Evolutionary conservation across 1,139 yeast genomes (phyloP), one percentile per base, ranked within the genome.

Genomic region (Pichiaceae sp.): DNA sequence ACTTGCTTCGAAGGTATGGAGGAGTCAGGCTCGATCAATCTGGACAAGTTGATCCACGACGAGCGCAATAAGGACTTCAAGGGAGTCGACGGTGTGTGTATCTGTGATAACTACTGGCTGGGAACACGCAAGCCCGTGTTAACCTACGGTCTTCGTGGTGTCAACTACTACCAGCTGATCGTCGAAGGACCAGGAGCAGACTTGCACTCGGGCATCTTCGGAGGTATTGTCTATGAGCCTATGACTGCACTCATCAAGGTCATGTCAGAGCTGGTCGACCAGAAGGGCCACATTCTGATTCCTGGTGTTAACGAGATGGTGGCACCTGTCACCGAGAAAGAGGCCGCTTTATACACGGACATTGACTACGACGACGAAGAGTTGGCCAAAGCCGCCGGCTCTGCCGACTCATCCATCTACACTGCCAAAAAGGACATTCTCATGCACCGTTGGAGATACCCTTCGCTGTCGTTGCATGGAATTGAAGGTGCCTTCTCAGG

Each of bases 1-100:
- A 82, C 84, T 56, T 86, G 96, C 62, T 91, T 91, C 54, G 99
- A 91, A 66, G 98, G 98, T 44, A 91, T 91, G 99, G 99, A 91
- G 65, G 99, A 91, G 64, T 79, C 89, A 46, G 99, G 99, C 17
- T 86, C 96, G 23, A 64, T 85, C 38, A 97, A 98, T 21, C 73
- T 91, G 49, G 98, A 91, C 47, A 78, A 68, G 30, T 72, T 91
- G 54, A 82, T 91, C 54, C 78, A 78, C 36, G 61, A 66, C 35
- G 97, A 93, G 65, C 91, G 95, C 39, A 62, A 71, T 35, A 59
- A 64, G 34, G 91, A 86, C 64, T 91, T 91, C 67, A 78, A 80
- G 58, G 80, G 75, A 32, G 95, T 87, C 39, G 95, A 89, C 57
- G 89, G 95, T 35, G 96, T 87, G 38, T 89, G 97, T 60, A 93